Evolutionary conservation across 2,329 filamentous ascomycete genomes (phyloP), one percentile per base, ranked within the genome.

Genomic region (Xylariomycetidae sp.): DNA sequence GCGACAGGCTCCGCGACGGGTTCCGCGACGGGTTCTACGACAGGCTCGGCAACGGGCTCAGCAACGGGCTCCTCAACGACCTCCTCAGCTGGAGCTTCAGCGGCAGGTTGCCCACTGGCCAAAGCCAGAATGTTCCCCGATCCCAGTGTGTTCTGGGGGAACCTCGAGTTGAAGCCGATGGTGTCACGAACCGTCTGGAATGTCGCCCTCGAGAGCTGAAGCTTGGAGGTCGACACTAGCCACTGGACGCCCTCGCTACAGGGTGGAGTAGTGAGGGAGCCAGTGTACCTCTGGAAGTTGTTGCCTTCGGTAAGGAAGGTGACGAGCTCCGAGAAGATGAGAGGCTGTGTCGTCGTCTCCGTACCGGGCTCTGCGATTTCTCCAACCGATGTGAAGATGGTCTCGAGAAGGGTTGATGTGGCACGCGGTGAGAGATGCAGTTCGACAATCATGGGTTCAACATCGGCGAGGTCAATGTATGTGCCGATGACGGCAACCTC

Each of bases 201-300:
- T 11, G 63, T 63, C 9, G 49, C 29, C 7, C 56, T 46, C 4
- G 60, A 59, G 25, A 71, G 43, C 26, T 47, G 37, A 19, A 69
- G 58, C 31, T 59, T 61, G 35, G 63, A 51, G 4, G 65, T 63
- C n/a, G 63, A 58, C 6, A 72, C 66, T 33, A 67, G 60, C 69
- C 69, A 72, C 38, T 51, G 51, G 18, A 72, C 66, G 15, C 59
- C 61, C 47, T 72, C 68, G 11, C 54, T 55, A 56, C 69, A 72
- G 3, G 68, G 69, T 14, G 69, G 68, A 7, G 67, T 71, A 10
- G 69, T 72, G 22, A 72, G 57, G 4, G 67, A 70, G 16, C 68
- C 68, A 3, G 58, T 49, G 51, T 72, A 66, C 46, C 55, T 53
- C 41, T 69, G 62, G 47, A 69, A 63, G 27, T 43, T 52, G 27